Evolutionary conservation across 148 eudicot genomes (phyloP).

Genomic region (Amaranthus hypochondriacus): DNA sequence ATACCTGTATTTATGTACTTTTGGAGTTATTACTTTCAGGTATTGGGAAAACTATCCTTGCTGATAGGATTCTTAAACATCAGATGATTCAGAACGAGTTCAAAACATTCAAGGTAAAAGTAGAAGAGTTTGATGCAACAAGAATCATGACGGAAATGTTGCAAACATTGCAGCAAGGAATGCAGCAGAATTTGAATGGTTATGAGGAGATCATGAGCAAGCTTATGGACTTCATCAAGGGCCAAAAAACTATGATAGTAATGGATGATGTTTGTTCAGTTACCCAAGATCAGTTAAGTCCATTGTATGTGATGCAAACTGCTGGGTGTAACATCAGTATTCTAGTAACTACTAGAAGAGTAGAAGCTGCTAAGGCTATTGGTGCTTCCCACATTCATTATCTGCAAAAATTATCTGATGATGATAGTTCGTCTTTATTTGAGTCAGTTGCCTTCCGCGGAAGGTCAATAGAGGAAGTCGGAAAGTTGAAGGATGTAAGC

Average conservation of each 20-base stretch:
- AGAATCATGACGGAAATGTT: neutral
- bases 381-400: neutral
- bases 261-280: neutral
- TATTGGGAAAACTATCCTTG: constrained; percentile 1
- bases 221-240: neutral
- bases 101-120: neutral
- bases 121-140: neutral
- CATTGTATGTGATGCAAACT: neutral
- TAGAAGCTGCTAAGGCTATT: neutral
- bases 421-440: neutral
- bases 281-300: neutral
- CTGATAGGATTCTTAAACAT: neutral
- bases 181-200: neutral
- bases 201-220: neutral
- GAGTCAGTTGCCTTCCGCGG: neutral
- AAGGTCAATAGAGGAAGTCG: neutral
- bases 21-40: neutral
- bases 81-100: neutral
- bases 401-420: neutral
- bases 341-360: neutral
- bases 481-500: neutral
- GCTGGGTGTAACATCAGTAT: neutral
- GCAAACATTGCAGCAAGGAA: neutral
- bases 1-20: neutral
- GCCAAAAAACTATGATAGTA: neutral